Conservation (phyloP, 2,329 filamentous ascomycete species). For the Diaporthe ampelina region DNA sequence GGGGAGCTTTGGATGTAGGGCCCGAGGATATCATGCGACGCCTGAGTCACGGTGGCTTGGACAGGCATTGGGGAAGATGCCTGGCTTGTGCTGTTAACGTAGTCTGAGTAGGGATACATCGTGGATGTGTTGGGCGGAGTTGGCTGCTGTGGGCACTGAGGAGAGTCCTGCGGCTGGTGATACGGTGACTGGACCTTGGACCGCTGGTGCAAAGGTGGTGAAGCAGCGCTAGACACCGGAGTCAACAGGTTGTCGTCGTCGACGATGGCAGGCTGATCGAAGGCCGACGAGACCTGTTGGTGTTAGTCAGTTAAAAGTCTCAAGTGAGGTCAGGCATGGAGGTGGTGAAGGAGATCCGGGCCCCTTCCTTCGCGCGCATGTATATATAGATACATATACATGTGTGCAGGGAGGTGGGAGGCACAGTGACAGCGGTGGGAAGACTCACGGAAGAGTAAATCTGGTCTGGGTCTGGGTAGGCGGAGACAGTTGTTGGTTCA, state of each 20-base stretch:
- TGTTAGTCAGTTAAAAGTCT: constrained; percentile 26
- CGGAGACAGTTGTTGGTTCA: constrained; percentile 36
- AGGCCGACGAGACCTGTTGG: constrained; percentile 53
- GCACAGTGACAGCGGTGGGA: constrained; percentile 1
- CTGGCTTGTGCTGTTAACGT: constrained; percentile 58
- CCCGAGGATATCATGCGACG: constrained; percentile 53
- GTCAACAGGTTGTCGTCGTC: constrained; percentile 57
- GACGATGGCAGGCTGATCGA: constrained; percentile 52
- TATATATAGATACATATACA: constrained; percentile 18
- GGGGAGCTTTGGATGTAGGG: constrained; percentile 53
- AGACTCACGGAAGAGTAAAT: constrained; percentile 43
- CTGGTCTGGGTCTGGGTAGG: constrained; percentile 42
- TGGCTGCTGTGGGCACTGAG: constrained; percentile 58
- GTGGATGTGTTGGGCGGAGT: constrained; percentile 63
- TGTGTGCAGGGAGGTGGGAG: background rate
- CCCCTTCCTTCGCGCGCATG: constrained; percentile 2
- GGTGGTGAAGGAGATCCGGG: constrained; percentile 34
- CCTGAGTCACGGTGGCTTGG: constrained; percentile 54
- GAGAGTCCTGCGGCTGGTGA: constrained; percentile 52
- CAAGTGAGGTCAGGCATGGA: constrained; percentile 9
- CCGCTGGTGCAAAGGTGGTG: constrained; percentile 62
- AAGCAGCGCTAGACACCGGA: constrained; percentile 64
- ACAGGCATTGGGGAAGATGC: constrained; percentile 61
- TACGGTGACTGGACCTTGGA: constrained; percentile 48
- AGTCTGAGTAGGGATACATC: constrained; percentile 60